Percentiles rank a stretch among this genome's conserved stretches.
Evolutionary conservation across 2,329 filamentous ascomycete species (phyloP).

Genomic region (Dothideomycetidae sp.): DNA sequence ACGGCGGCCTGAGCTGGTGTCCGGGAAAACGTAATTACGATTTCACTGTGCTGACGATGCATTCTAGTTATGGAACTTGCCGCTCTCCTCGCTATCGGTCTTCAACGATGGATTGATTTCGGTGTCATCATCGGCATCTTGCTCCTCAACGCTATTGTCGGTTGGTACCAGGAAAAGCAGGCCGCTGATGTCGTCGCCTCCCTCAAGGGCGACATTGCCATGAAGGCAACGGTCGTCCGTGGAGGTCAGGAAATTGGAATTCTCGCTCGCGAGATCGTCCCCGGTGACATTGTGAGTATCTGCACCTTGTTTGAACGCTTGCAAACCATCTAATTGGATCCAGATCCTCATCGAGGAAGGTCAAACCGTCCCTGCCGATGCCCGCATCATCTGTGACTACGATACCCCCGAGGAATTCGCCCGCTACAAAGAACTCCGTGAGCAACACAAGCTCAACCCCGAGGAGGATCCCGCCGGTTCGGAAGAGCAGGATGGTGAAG

Average conservation of each 20-base stretch:
- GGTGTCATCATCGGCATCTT: slow-evolving; percentile 67
- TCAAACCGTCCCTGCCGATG: slow-evolving; percentile 54
- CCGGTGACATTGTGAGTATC: slow-evolving; percentile 55
- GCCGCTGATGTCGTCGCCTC: slow-evolving; percentile 61
- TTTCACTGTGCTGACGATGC: slow-evolving; percentile 16
- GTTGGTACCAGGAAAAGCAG: slow-evolving; percentile 73
- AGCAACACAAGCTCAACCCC: slow-evolving; percentile 38
- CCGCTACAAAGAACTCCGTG: slow-evolving; percentile 49
- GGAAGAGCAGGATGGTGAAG: slow-evolving; percentile 45
- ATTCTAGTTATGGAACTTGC: slow-evolving; percentile 59
- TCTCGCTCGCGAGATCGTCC: slow-evolving; percentile 59
- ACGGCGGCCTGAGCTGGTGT: background rate
- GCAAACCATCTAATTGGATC: slow-evolving; percentile 13
- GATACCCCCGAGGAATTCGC: slow-evolving; percentile 52
- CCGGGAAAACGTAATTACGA: background rate
- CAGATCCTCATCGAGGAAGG: slow-evolving; percentile 60
- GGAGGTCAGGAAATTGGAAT: slow-evolving; percentile 54
- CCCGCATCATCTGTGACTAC: slow-evolving; percentile 60
- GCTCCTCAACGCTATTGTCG: slow-evolving; percentile 58
- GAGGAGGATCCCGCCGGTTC: slow-evolving; percentile 45
- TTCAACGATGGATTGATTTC: slow-evolving; percentile 63
- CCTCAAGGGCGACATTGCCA: slow-evolving; percentile 65
- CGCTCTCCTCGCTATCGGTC: slow-evolving; percentile 58
- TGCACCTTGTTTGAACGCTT: background rate
- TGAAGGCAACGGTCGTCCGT: slow-evolving; percentile 55